Percentiles rank a stretch among this genome's conserved stretches.
phyloP scores from a whole-genome alignment of 2,329 filamentous ascomycete species.

The Botryosphaeria dothidea region DNA sequence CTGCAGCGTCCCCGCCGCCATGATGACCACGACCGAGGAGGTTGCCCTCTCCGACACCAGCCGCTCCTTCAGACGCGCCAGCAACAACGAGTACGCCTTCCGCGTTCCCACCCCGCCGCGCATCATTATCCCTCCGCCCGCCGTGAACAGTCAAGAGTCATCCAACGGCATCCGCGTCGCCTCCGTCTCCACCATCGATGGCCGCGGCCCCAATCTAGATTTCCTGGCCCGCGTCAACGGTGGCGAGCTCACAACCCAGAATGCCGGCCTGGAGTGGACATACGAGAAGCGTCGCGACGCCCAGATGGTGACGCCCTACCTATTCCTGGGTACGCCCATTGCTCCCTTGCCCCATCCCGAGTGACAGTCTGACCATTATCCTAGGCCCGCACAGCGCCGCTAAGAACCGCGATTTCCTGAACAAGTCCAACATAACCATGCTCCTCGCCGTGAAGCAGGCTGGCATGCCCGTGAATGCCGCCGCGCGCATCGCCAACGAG shows the following conservation, averaged over 20 bases:
- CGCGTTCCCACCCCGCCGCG: constrained; percentile 50
- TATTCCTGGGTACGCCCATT: constrained; percentile 62
- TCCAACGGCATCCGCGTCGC: background rate
- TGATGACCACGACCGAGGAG: constrained; percentile 27
- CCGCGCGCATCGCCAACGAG: constrained; percentile 54
- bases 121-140: constrained; percentile 50
- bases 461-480: constrained; percentile 34
- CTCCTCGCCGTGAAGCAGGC: constrained; percentile 61
- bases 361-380: background rate
- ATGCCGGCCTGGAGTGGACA: constrained; percentile 87
- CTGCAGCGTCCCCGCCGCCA: background rate
- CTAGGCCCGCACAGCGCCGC: constrained; percentile 65
- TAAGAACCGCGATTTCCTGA: constrained; percentile 66
- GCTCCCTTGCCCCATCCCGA: background rate
- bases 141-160: constrained; percentile 10
- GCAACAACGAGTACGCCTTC: constrained; percentile 44
- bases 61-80: constrained; percentile 26
- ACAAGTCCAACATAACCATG: constrained; percentile 71
- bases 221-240: constrained; percentile 15
- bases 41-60: constrained; percentile 31
- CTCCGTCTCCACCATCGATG: constrained; percentile 9
- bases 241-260: constrained; percentile 50
- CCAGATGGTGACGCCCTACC: constrained; percentile 76
- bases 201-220: background rate
- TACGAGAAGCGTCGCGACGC: constrained; percentile 76